Percentiles rank a stretch among this genome's conserved stretches.
These are phyloP conservation scores for Pistacia vera DNA, from an alignment of 345 rosid species.

Conservation along the genomic window DNA sequence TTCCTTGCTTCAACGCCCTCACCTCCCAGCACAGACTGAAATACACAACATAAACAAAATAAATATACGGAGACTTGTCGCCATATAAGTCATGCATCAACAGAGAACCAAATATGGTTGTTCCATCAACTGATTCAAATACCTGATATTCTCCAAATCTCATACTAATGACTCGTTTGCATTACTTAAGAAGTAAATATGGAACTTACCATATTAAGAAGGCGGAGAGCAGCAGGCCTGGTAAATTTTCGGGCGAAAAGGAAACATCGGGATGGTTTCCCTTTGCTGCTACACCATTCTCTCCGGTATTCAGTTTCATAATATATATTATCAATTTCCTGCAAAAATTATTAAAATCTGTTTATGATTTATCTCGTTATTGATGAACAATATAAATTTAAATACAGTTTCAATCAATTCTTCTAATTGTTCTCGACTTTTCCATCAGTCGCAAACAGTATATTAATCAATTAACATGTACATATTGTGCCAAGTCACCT, in stretches of 20 bases:
- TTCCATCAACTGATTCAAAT: not conserved
- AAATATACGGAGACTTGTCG: not conserved
- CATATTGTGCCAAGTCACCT: not conserved
- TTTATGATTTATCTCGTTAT: not conserved
- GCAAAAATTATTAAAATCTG: constrained; percentile 20
- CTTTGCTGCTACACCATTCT: constrained; percentile 96
- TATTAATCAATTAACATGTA: not conserved
- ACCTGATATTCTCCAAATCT: not conserved
- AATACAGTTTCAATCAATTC: not conserved
- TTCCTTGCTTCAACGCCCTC: constrained; percentile 6
- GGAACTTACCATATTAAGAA: constrained; percentile 60
- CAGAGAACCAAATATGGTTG: not conserved
- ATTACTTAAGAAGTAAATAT: not conserved
- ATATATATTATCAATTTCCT: constrained; percentile 83
- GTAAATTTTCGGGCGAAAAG: constrained; percentile 98
- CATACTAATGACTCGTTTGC: not conserved
- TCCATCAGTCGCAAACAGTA: not conserved
- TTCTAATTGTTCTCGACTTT: not conserved
- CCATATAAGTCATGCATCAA: not conserved
- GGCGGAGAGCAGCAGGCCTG: constrained; percentile 84
- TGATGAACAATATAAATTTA: not conserved
- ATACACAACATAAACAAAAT: constrained; percentile 5
- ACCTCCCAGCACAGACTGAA: constrained; percentile 43
- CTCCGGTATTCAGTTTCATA: constrained; percentile 82
- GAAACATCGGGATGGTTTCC: constrained; percentile 78